Percentiles rank a stretch among this genome's conserved stretches.
Conservation (phyloP, 257 asterid species). For the Echium plantagineum region DNA sequence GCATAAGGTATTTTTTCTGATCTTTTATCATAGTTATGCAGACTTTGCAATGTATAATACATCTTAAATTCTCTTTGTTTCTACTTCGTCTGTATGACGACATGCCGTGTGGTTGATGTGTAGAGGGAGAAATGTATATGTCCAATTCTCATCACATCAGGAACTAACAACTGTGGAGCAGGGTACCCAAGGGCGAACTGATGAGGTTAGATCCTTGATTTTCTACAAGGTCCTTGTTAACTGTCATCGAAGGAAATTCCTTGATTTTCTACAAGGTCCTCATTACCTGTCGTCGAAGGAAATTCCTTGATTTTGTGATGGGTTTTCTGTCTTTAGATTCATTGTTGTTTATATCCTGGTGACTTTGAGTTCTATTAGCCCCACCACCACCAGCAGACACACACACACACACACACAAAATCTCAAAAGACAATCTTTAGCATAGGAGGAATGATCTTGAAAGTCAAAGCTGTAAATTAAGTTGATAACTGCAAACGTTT, state of each 20-base stretch:
- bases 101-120: slow-evolving; percentile 5
- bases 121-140: slow-evolving; percentile 94
- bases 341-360: too few relatives aligned
- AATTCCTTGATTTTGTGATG: not conserved
- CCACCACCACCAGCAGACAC: too few relatives aligned
- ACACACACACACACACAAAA: too few relatives aligned
- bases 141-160: slow-evolving; percentile 97
- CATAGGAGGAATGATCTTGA: too few relatives aligned
- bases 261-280: not conserved
- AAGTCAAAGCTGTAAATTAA: too few relatives aligned
- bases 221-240: not conserved
- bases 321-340: too few relatives aligned
- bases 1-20: slow-evolving; percentile 48
- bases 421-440: too few relatives aligned
- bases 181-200: slow-evolving; percentile 78
- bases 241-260: not conserved
- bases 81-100: too few relatives aligned
- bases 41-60: not conserved
- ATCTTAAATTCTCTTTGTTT: slow-evolving; percentile 3
- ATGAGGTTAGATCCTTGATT: slow-evolving; percentile 58
- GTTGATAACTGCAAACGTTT: too few relatives aligned
- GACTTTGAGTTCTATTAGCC: too few relatives aligned
- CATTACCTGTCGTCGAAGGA: not conserved
- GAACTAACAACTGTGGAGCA: slow-evolving; percentile 95
- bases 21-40: not conserved